Evolutionary conservation across 331 rosid genomes (phyloP), one percentile per base, ranked within the genome.

Genomic region (Rosa hybrid): DNA sequence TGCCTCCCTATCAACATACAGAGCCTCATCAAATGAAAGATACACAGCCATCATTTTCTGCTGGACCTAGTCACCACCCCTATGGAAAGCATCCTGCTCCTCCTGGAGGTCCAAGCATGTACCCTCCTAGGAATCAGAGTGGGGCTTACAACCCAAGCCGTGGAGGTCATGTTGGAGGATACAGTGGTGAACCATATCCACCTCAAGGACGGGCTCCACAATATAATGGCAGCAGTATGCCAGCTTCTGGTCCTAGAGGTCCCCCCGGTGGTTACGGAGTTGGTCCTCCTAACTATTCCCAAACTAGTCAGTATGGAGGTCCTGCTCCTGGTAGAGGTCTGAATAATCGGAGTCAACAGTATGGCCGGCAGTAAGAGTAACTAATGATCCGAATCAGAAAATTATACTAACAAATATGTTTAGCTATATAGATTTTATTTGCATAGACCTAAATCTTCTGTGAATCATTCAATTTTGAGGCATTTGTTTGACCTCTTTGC

Each of bases 171-270:
- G 92, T 78, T n/a, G 86, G 88, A 59, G 78, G 89, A 34, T 92
- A 88, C 67, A 84, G 85, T 46, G 81, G 86, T 69, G 92, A 90
- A 11, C 89, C 90, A 45, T 92, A 87, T 82, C 97, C 97, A 72
- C 86, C 97, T 2, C 90, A 87, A 72, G 94, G 90, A 23, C 84
- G 87, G 6, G 97, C 90, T 16, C 89, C 90, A 60, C 91, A 92
- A 68, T 92, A 89, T 60, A 87, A 81, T 18, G 89, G 90, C 56
- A 81, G 86, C 72, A 79, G 86, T 20, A 86, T 90, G 89, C 88
- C 89, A 49, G 81, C 86, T 59, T 89, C 90, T 6, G 91, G 93
- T 77, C 87, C 90, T 65, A 86, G 97, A 42, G 94, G 92, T 8
- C 84, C 83, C 10, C 27, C 81, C 0, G 57, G 88, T 6, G 97